A percentile compares a stretch with the other conserved stretches of the same genome.
These are phyloP conservation scores for Tubosaeta sp. DNA, from an alignment of 768 basidiomycete genomes.

Conservation along the genomic window DNA sequence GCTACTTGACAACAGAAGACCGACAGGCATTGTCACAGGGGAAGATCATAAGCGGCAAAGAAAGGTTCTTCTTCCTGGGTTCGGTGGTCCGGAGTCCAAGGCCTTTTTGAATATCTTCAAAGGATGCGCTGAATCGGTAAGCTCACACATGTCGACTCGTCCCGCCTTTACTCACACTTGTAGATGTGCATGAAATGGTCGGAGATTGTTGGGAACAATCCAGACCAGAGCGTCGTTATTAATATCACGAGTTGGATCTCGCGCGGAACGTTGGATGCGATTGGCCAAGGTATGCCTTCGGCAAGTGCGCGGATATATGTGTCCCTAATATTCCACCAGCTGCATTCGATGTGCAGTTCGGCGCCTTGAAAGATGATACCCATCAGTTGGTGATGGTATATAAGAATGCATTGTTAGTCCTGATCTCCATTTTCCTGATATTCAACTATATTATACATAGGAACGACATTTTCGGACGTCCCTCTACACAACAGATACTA, in stretches of 20 bases:
- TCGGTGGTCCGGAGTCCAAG: conserved; percentile 48
- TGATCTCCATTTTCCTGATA: not conserved
- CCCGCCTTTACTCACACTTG: not conserved
- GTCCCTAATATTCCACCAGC: conserved; percentile 19
- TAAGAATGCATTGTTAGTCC: conserved; percentile 11
- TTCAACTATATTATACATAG: conserved; percentile 17
- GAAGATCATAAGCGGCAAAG: conserved; percentile 51
- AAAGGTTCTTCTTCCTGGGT: conserved; percentile 52
- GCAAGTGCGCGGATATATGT: not conserved
- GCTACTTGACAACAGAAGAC: not conserved
- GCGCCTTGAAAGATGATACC: conserved; percentile 3
- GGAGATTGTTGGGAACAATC: conserved; percentile 13
- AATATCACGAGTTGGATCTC: conserved; percentile 32
- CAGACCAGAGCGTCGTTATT: conserved; percentile 14
- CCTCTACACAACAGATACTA: conserved; percentile 18
- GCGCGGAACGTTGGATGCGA: conserved; percentile 46
- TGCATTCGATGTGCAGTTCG: conserved; percentile 49
- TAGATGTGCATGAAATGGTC: conserved; percentile 28
- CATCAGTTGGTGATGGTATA: conserved; percentile 12
- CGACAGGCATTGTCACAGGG: conserved; percentile 15
- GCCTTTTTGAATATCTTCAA: conserved; percentile 49
- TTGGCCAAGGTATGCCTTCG: conserved; percentile 40
- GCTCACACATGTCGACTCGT: not conserved
- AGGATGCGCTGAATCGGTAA: conserved; percentile 28
- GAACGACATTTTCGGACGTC: conserved; percentile 14